Evolutionary conservation across 306 rosid species (phyloP), one percentile per base, ranked within the genome.

Genomic region (Gastrolobium bilobum): DNA sequence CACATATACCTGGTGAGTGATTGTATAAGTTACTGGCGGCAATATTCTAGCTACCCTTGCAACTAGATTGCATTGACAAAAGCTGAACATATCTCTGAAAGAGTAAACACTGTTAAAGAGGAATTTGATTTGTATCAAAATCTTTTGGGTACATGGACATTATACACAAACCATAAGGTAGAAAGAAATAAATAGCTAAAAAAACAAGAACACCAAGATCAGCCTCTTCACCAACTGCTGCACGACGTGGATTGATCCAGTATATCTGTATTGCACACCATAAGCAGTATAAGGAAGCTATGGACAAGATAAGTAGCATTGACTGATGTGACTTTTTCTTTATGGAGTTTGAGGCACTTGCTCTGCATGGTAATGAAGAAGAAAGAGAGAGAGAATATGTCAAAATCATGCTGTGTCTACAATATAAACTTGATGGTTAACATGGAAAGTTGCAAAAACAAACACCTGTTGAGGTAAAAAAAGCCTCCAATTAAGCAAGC

Each of bases 181-280:
- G 87, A 80, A 89, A 89, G 50, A 92, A 86, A 75, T 79, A 94
- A 2, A 46, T 5, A 57, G 89, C 91, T 52, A 92, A 83, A 65
- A 94, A 94, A 50, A 92, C 84, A 6, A 94, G 64, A 84, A 92
- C 94, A 64, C 98, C 97, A 11, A 90, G 97, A 81, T 94, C 98
- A 33, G 98, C 97, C 81, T 94, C 98, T 92, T 94, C 97, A 8
- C 97, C 98, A 51, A 92, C 89, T 0, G 98, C 93, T 0, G 98
- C 83, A 26, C 89, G 91, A 8, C 89, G 97, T 30, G 97, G 97
- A 76, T 30, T 78, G 20, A 74, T 78, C 87, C 87, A 88, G 77
- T 89, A 92, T 73, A 94, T 80, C 83, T 90, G 97, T 81, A 80
- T 85, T 62, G 86, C 79, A 71, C 98, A 94, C 98, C 97, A 94